Evolutionary conservation across 176 grass and related monocot species (phyloP), one percentile per base, ranked within the genome.

Genomic region (Aechmea fasciata): DNA sequence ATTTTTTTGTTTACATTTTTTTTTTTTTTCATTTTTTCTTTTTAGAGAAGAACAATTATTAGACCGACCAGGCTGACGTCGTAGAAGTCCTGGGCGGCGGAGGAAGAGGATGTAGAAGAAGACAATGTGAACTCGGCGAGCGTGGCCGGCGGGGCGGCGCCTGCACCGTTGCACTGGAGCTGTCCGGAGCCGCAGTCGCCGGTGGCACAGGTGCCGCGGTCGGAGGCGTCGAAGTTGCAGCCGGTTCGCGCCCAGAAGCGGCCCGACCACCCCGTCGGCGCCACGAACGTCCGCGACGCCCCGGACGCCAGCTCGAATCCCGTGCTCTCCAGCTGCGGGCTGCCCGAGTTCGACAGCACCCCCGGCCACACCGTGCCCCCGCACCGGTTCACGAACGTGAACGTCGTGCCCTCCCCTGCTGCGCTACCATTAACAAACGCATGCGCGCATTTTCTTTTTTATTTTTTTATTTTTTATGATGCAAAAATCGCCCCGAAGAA

Each of bases 331-430:
- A 99, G 67, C 67, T 78, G 24, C 52, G 89, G 18, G 53, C 77
- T 99, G 6, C 94, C 94, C 9, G 94, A 92, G 80, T 88, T 93
- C 3, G 94, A 78, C 18, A 99, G 82, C 49, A 93, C 63, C 14
- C 94, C 94, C 2, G 94, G 94, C 94, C 94, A 99, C 61, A 99
- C 84, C 47, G 89, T 99, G 65, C 69, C 82, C 11, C 84, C 77
- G 71, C 94, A 99, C 50, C 81, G 76, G 77, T 99, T 99, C 51
- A 83, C 83, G 87, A 99, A 99, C 76, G 87, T 85, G 87, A 99
- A 99, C 48, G 77, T 88, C 11, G 82, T 55, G 28, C 77, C 70
- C 23, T 47, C 80, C 65, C n/a, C 80, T 10, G 55, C 55, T 18
- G 17, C 15, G 55, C 15, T 20, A 9, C 20, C 55, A n/a, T 22